A percentile compares a stretch with the other conserved stretches of the same genome.
These are phyloP conservation scores for Triangularia verruculosa DNA, from an alignment of 2,329 filamentous ascomycete species.

Conservation along the genomic window DNA sequence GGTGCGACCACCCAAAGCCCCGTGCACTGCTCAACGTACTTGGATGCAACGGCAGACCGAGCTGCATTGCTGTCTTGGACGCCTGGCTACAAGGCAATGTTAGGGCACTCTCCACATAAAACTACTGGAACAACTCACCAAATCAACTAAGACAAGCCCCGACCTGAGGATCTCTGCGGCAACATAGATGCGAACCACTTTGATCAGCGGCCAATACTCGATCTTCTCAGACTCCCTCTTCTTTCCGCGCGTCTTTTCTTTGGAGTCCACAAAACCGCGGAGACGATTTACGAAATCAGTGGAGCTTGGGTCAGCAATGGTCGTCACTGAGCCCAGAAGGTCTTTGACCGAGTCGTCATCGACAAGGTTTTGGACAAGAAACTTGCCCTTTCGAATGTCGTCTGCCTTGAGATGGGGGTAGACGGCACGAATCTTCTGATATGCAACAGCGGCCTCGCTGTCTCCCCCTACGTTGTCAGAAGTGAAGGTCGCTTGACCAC, in stretches of 20 bases:
- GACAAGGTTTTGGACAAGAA: constrained; percentile 38
- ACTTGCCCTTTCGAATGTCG: constrained; percentile 37
- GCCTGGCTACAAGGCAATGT: constrained; percentile 41
- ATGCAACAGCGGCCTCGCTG: constrained; percentile 42
- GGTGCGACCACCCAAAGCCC: constrained; percentile 59
- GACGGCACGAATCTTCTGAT: constrained; percentile 49
- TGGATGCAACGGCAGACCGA: constrained; percentile 52
- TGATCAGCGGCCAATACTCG: constrained; percentile 51
- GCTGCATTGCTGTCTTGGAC: constrained; percentile 59
- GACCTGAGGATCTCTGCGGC: constrained; percentile 35
- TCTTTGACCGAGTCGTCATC: neutral
- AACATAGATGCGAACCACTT: constrained; percentile 43
- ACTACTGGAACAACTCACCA: constrained; percentile 35
- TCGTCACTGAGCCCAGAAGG: constrained; percentile 43
- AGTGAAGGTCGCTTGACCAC: constrained; percentile 16
- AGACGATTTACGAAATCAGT: constrained; percentile 44
- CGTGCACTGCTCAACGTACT: constrained; percentile 58
- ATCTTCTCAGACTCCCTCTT: constrained; percentile 22
- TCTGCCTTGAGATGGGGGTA: constrained; percentile 39
- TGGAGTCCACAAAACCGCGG: constrained; percentile 53
- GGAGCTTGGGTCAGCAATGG: constrained; percentile 38
- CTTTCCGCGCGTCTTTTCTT: constrained; percentile 40
- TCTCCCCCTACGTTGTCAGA: constrained; percentile 28
- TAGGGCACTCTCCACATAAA: constrained; percentile 6
- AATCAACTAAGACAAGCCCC: constrained; percentile 41